Conservation (phyloP, 208 protist species). For the Leishmania amazonensis region DNA sequence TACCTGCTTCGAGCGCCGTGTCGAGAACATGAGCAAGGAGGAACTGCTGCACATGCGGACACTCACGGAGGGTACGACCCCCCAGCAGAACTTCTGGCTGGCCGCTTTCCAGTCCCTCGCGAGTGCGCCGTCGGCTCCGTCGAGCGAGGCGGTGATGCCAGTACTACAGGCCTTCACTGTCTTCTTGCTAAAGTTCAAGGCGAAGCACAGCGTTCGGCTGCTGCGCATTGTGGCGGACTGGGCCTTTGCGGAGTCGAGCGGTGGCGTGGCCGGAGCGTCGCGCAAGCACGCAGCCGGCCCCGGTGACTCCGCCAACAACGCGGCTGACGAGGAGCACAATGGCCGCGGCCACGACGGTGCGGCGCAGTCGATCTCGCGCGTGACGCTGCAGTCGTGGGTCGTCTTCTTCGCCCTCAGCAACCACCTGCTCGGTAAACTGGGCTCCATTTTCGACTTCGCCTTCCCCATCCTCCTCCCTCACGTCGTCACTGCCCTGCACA, state of each 20-base stretch:
- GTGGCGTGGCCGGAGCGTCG: conserved; percentile 15
- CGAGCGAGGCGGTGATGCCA: conserved; percentile 65
- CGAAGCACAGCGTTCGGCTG: conserved; percentile 71
- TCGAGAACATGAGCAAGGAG: conserved; percentile 71
- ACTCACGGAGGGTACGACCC: conserved; percentile 52
- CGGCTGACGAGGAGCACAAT: conserved; percentile 22
- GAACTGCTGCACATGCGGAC: conserved; percentile 72
- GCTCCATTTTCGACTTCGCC: conserved; percentile 80
- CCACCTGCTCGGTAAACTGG: conserved; percentile 76
- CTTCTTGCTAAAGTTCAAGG: conserved; percentile 91
- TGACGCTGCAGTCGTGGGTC: conserved; percentile 70
- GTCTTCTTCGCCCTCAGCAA: conserved; percentile 84
- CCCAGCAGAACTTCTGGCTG: conserved; percentile 83
- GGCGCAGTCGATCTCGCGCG: conserved; percentile 44
- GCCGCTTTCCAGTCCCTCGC: conserved; percentile 78
- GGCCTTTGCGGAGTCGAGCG: conserved; percentile 67
- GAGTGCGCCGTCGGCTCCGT: conserved; percentile 51
- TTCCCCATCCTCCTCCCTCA: conserved; percentile 69
- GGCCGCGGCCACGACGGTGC: conserved; percentile 25
- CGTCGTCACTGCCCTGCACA: conserved; percentile 60
- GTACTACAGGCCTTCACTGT: conserved; percentile 79
- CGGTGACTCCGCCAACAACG: conserved; percentile 12
- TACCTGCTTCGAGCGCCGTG: conserved; percentile 61
- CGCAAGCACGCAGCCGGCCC: conserved; percentile 4
- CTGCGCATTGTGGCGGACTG: conserved; percentile 72